phyloP scores from a whole-genome alignment of 768 basidiomycete species.

The Mycena amicta region DNA sequence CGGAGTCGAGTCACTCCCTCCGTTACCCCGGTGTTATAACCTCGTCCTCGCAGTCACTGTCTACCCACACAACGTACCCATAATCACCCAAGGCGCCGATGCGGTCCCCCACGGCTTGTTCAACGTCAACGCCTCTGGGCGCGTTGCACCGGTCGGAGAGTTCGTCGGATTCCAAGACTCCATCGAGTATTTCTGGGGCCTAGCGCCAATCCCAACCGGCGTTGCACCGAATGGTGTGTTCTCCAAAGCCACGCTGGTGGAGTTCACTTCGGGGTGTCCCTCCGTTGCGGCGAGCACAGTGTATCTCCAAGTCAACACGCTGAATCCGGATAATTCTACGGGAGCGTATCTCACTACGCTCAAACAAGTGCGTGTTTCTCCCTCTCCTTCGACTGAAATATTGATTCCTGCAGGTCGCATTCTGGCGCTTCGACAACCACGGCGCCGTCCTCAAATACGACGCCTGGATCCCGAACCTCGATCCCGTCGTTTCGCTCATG shows the following conservation, averaged over 20 bases:
- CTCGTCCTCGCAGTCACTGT: background rate
- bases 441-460: constrained; percentile 2
- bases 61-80: background rate
- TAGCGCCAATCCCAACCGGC: constrained; percentile 7
- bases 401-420: background rate
- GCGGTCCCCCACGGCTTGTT: constrained; percentile 2
- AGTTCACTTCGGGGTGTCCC: constrained; percentile 6
- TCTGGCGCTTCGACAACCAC: constrained; percentile 3
- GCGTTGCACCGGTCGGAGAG: constrained; percentile 1
- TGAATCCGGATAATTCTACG: constrained; percentile 1
- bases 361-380: constrained; percentile 1
- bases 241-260: background rate
- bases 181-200: constrained; percentile 4
- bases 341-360: background rate
- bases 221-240: too few species aligned
- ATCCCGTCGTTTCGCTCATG: background rate
- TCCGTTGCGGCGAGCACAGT: constrained; percentile 11
- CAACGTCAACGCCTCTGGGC: background rate
- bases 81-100: constrained; percentile 1
- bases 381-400: background rate
- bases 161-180: constrained; percentile 7
- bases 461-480: constrained; percentile 1
- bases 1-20: background rate
- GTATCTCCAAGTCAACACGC: constrained; percentile 3
- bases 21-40: too few species aligned